Evolutionary conservation across 345 rosid genomes (phyloP).

Genomic region (Citrus mangshanensis): DNA sequence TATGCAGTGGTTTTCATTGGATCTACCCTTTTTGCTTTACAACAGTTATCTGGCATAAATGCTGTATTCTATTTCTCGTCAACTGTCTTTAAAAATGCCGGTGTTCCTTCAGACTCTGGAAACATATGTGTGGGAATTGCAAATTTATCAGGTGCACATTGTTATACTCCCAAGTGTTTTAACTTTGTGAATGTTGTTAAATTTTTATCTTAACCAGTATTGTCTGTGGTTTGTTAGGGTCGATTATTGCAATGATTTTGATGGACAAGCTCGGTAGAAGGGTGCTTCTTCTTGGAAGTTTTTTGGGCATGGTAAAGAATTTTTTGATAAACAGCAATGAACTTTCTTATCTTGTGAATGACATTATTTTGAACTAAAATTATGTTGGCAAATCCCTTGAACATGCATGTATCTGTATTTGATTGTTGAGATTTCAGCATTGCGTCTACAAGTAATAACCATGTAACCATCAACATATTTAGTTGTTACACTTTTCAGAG

Average conservation of each 20-base stretch:
- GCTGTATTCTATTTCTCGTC: conserved; percentile 96
- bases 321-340: background rate
- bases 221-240: conserved; percentile 45
- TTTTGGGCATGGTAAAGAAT: conserved; percentile 78
- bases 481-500: background rate
- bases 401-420: background rate
- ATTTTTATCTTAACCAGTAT: conserved; percentile 10
- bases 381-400: background rate
- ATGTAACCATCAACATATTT: background rate
- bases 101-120: conserved; percentile 84
- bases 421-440: background rate
- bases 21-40: conserved; percentile 89
- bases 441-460: background rate
- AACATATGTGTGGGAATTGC: conserved; percentile 76
- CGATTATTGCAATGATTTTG: conserved; percentile 70
- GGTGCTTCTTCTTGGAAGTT: conserved; percentile 85
- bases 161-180: background rate
- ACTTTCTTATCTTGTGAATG: background rate
- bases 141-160: conserved; percentile 67
- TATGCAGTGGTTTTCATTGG: conserved; percentile 98
- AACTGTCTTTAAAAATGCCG: conserved; percentile 84
- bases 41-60: conserved; percentile 96
- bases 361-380: background rate
- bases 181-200: conserved; percentile 14
- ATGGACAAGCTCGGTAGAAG: conserved; percentile 93